Evolutionary conservation across 2,329 filamentous ascomycete genomes (phyloP), one percentile per base, ranked within the genome.

Genomic region (Fusarium zealandicum): DNA sequence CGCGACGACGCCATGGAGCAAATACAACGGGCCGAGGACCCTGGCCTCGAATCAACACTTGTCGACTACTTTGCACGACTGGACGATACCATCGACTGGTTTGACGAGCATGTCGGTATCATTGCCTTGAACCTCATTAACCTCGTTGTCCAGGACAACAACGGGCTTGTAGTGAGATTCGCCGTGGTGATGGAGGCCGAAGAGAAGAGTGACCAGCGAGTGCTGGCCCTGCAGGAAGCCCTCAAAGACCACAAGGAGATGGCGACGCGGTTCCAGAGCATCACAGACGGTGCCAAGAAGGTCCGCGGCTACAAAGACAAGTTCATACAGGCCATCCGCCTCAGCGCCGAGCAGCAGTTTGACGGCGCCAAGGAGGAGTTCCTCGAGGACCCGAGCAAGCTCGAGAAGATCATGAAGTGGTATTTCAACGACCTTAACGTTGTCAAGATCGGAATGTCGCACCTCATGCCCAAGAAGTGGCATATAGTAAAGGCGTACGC

Each of bases 401-500:
- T 99, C 39, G 90, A 96, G 61, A 96, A 96, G 78, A 87, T 85
- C 62, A 85, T 96, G 75, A 90, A 90, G 69, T 99, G 95, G 95
- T 99, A 87, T 75, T 99, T 98, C 78, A 97, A 98, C 76, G 93
- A 99, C 72, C 83, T 99, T 31, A 96, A 96, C 73, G 92, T 92
- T 4, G 93, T 97, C 70, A 92, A 93, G 74, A 83, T 96, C 59
- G 93, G 95, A 69, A 96, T 99, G 90, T 85, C 90, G 55, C 85
- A 86, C 22, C 81, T 99, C 46, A 93, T 97, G 85, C 95, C 96
- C 8, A 93, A 90, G 76, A 96, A 95, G 74, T 99, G 95, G 95
- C 93, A 89, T 70, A 96, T 99, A 40, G 90, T 93, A 76, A 88
- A 90, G 71, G 95, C 90, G 1, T 99, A 96, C 73, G 89, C 87